phyloP scores from a whole-genome alignment of 1,284 basidiomycete genomes.

The Pyrrhoderma noxium region DNA sequence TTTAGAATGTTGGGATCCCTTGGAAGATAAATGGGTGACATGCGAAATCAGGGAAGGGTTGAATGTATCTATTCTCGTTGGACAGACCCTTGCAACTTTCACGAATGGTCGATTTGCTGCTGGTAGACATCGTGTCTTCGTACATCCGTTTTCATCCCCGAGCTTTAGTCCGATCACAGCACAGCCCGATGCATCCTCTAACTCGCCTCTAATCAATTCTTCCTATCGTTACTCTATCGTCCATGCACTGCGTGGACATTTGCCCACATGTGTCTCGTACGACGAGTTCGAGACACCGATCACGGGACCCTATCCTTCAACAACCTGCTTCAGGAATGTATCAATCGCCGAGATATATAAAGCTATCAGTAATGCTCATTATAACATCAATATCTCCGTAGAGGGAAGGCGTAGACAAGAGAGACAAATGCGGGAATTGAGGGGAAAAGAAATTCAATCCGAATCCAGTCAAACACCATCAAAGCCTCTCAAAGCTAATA shows the following conservation, averaged over 20 bases:
- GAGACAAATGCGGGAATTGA: too few species aligned
- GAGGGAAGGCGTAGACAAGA: too few species aligned
- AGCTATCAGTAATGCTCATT: slow-evolving; percentile 23
- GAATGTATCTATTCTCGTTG: slow-evolving; percentile 26
- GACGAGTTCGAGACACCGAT: slow-evolving; percentile 21
- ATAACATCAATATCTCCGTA: slow-evolving; percentile 25
- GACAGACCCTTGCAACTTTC: slow-evolving; percentile 25
- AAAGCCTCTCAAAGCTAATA: too few species aligned
- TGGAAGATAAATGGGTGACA: slow-evolving; percentile 22
- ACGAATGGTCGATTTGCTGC: slow-evolving; percentile 25
- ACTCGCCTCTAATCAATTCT: slow-evolving; percentile 8
- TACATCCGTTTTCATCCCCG: slow-evolving; percentile 18
- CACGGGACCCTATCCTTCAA: slow-evolving; percentile 20
- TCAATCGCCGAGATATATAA: slow-evolving; percentile 22
- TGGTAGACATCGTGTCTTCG: slow-evolving; percentile 27
- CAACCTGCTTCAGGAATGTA: slow-evolving; percentile 19
- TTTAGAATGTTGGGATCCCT: slow-evolving; percentile 24
- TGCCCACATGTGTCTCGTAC: slow-evolving; percentile 21
- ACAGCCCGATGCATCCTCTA: background rate
- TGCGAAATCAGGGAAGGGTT: slow-evolving; percentile 25
- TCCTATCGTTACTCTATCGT: slow-evolving; percentile 26
- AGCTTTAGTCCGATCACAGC: background rate
- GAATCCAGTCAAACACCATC: too few species aligned
- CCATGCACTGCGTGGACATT: slow-evolving; percentile 26
- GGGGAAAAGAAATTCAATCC: too few species aligned